Base-by-base conservation (phyloP, 306 rosid species). In the Hippophae gyantsensis region DNA sequence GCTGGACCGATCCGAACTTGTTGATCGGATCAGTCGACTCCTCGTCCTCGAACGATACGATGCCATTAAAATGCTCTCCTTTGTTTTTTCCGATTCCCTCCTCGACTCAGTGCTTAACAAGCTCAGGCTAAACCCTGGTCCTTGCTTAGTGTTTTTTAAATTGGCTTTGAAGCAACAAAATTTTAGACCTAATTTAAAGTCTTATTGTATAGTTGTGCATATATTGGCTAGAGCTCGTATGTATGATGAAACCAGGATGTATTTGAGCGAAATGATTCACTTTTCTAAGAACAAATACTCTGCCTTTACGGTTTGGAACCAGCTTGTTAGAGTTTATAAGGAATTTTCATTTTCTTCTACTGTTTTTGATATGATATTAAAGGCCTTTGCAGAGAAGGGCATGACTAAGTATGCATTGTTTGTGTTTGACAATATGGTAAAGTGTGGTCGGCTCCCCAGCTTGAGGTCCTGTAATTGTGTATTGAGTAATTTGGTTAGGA, bases 381-480 rank as follows among this genome's bases (percentile, higher is more conserved):
- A 73, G 80, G 81, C 52, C 2, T 84, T 75, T 48, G 74, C 82
- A 0, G 87, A 90, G 53, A 77, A 76, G 49, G 89, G 92, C 57
- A 59, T 85, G 85, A 72, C 72, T 0, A 80, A 63, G 54, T 64
- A 64, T 69, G 95, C 98, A 6, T 66, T 90, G 10, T 63, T 77
- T 23, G 92, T 83, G 89, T 81, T 87, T 47, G 98, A 90, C 44
- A 74, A 81, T 76, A 87, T 90, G 89, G 64, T 72, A 0, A 74
- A 72, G 73, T 58, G 68, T 46, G 84, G 87, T 43, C 46, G 82
- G 43, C 14, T 66, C 43, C 96, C 96, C 9, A 76, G 80, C 46
- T 76, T 87, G 74, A 68, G 81, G 80, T 83, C 98, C 13, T 87
- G 96, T 63, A 90, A 80, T 72, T 74, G 69, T 66, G 74, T 90